Evolutionary conservation across 257 asterid species (phyloP), one percentile per base, ranked within the genome.

Genomic region (Solanum tacnaense): DNA sequence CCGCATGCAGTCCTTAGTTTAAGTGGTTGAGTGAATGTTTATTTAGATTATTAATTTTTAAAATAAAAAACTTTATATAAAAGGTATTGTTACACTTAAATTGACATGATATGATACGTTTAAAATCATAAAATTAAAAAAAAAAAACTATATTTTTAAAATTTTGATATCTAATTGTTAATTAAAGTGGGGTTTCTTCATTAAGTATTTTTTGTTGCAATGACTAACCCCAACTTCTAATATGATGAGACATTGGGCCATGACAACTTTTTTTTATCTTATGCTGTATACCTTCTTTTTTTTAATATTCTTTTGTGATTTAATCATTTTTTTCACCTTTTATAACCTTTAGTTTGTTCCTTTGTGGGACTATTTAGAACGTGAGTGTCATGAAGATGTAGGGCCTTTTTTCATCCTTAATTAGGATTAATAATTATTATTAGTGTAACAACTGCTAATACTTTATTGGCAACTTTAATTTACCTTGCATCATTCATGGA

Each of bases 361-460:
- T 88, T 84, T 39, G 60, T 89, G 88, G 91, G 92, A 65, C 72
- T 65, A 85, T 81, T 88, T 68, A 79, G 92, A 89, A 94, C 93
- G 94, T 93, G 95, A 58, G 41, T 86, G 89, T 91, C 89, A 94
- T 94, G 90, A 93, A 89, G 83, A 82, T 62, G 94, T 89, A 90
- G 94, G 94, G 27, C 62, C 86, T 18, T 39, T 46, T 72, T n/a
- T 85, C 12, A 49, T 35, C 31, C 25, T 44, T 29, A 72, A 32
- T 72, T 32, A 27, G 39, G 68, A 85, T 85, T 68, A 85, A 67
- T 85, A 39, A 68, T 85, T 36, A 85, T 85, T 36, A 39, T 74
- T 74, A 44, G 79, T 44, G 82, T 68, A 85, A 68, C 68, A 85
- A 62, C 82, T 68, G 82, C 41, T 67, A 46, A 41, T 81, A 29